Evolutionary conservation across 2,329 filamentous ascomycete genomes (phyloP), one percentile per base, ranked within the genome.

Genomic region (Diaporthe sp.): DNA sequence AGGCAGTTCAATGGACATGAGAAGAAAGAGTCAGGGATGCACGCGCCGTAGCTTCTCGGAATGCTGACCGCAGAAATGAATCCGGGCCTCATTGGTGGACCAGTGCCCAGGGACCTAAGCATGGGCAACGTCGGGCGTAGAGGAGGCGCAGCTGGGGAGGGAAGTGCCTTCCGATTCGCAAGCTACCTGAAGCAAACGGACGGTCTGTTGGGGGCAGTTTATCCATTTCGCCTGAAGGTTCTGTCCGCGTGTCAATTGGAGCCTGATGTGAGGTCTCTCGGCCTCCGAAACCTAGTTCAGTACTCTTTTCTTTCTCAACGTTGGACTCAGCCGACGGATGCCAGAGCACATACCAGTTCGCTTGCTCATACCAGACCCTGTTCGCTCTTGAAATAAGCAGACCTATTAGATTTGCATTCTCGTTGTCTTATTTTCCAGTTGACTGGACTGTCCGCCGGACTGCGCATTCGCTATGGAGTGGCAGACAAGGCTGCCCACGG

Each of bases 171-270:
- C 25, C 13, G 25, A 55, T 55, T 55, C 2, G 51, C 3, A 55
- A 55, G 51, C 13, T 15, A 10, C 25, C 25, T 31, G 28, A 20
- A 84, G 22, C 10, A 51, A 3, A 51, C 22, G 22, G 49, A 25
- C 49, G 22, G 22, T n/a, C 8, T 1, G 8, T n/a, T 1, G 22
- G 10, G 9, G 22, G 49, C 1, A 51, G 0, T 51, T n/a, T 10
- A n/a, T 51, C 49, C 22, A 51, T 22, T 51, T 51, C 49, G 22
- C 49, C 9, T 51, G 49, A 25, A 51, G 1, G 13, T 10, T 4
- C 1, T 51, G 22, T 55, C 17, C 25, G 20, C 51, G 51, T 55
- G 25, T 12, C 25, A 55, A 12, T 55, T 17, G 25, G 51, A 55
- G 51, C 51, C 51, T 31, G 51, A 17, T 55, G 1, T 17, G 25